Evolutionary conservation across 306 rosid genomes (phyloP).

Genomic region (Gastrolobium bilobum): DNA sequence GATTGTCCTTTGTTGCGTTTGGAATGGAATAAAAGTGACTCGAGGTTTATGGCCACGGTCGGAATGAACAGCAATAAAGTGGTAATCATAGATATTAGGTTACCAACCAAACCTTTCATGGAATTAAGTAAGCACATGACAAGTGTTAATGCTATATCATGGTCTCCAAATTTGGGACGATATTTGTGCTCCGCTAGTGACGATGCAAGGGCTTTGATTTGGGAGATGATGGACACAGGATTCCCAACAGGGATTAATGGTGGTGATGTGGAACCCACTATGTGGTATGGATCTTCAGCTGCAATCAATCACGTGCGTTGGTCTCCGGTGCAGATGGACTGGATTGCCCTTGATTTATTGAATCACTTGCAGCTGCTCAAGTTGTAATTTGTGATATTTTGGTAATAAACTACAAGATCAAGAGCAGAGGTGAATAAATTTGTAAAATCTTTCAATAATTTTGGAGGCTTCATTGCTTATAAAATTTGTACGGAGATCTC

Average conservation of each 20-base stretch:
- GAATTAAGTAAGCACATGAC: slow-evolving; percentile 63
- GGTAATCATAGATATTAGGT: slow-evolving; percentile 69
- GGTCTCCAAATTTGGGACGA: slow-evolving; percentile 67
- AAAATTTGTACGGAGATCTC: not conserved
- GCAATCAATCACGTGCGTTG: slow-evolving; percentile 72
- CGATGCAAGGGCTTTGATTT: slow-evolving; percentile 72
- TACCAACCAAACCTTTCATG: slow-evolving; percentile 67
- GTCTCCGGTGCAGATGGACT: slow-evolving; percentile 65
- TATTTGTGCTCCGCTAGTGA: slow-evolving; percentile 67
- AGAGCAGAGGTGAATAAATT: not conserved
- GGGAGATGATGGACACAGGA: slow-evolving; percentile 63
- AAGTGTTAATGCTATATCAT: slow-evolving; percentile 71
- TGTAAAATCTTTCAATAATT: not conserved
- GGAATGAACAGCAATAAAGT: slow-evolving; percentile 70
- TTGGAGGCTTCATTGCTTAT: not conserved
- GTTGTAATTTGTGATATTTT: slow-evolving; percentile 45
- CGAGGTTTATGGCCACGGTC: slow-evolving; percentile 68
- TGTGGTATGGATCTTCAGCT: slow-evolving; percentile 66
- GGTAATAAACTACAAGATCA: not conserved
- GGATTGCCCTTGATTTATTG: slow-evolving; percentile 65
- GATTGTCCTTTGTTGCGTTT: slow-evolving; percentile 62
- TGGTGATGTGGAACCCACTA: slow-evolving; percentile 55
- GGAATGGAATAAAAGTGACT: slow-evolving; percentile 78
- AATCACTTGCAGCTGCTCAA: slow-evolving; percentile 70
- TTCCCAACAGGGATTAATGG: slow-evolving; percentile 20